Evolutionary conservation across 1,284 basidiomycete species (phyloP).

Genomic region (Ceratobasidium sp.): DNA sequence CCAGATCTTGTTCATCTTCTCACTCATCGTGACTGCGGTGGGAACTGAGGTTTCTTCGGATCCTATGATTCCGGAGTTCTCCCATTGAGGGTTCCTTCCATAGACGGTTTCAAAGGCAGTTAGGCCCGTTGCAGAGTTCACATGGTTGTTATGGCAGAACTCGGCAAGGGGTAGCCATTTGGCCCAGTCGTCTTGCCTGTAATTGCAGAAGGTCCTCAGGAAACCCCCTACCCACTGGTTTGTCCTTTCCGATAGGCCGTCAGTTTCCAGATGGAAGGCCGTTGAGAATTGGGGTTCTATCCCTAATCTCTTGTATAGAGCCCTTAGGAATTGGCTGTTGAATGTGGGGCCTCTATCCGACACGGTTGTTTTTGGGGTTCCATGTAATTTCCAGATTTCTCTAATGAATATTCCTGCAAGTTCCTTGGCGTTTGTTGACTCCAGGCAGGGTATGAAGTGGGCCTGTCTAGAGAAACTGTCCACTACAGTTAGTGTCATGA

Average conservation of each 20-base stretch:
- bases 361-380: conserved; percentile 48
- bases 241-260: conserved; percentile 46
- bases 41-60: not conserved
- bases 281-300: conserved; percentile 51
- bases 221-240: too few relatives aligned
- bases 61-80: not conserved
- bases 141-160: conserved; percentile 34
- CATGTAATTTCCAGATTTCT: conserved; percentile 36
- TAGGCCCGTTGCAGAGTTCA: conserved; percentile 8
- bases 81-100: conserved; percentile 2
- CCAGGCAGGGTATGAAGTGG: not conserved
- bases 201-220: conserved; percentile 47
- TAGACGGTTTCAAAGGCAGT: conserved; percentile 21
- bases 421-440: too few relatives aligned
- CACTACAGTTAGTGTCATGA: too few relatives aligned
- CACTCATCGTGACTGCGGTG: not conserved
- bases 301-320: conserved; percentile 51
- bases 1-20: not conserved
- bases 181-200: conserved; percentile 25
- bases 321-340: conserved; percentile 48
- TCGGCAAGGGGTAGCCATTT: conserved; percentile 16
- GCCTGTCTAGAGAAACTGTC: too few relatives aligned
- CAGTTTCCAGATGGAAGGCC: conserved; percentile 51
- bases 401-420: too few relatives aligned
- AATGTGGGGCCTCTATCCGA: conserved; percentile 52